Evolutionary conservation across 1,284 basidiomycete genomes (phyloP), one percentile per base, ranked within the genome.

Genomic region (Cutaneotrichosporon sp.): DNA sequence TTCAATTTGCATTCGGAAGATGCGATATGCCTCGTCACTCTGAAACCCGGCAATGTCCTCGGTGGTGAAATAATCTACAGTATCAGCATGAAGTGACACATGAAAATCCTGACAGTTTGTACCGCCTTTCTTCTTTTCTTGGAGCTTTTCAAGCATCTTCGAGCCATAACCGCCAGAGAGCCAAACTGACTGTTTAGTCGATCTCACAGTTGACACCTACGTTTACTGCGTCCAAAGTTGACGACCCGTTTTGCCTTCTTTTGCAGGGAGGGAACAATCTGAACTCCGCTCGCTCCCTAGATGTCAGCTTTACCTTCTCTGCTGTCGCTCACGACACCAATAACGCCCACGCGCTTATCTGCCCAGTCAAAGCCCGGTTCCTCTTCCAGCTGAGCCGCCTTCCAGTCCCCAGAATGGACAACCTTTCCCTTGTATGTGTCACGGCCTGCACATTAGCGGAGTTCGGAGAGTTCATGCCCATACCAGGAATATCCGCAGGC

Each of bases 391-490:
- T 23, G 20, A 4, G 43, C 48, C 3, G 33, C 23, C 3, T 42
- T 36, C 63, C 63, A 66, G 23, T 58, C 44, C 4, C 62, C 66
- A 4, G 65, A 62, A 49, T 68, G 66, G 40, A 60, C 55, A 21
- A 68, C 43, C 26, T 33, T 49, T 10, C 66, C 66, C 46, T 61
- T 60, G 60, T 58, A 68, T 4, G 40, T 35, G 23, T 61, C 50
- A 13, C 60, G 38, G n/a, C 64, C 62, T 45, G 4, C 5, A n/a
- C 3, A 22, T 44, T 17, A 40, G 38, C n/a, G 3, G 13, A 30
- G 10, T 30, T 30, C 7, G 26, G 26, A 41, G 20, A 17, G 10
- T 21, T 5, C 26, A 5, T 10, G 5, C 26, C 5, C 26, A 7
- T 30, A 30, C 26, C 49, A 13, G 20, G 45, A 26, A 50, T 43